Evolutionary conservation across 2,329 filamentous ascomycete genomes (phyloP).

Genomic region (Acrodontium crateriforme): DNA sequence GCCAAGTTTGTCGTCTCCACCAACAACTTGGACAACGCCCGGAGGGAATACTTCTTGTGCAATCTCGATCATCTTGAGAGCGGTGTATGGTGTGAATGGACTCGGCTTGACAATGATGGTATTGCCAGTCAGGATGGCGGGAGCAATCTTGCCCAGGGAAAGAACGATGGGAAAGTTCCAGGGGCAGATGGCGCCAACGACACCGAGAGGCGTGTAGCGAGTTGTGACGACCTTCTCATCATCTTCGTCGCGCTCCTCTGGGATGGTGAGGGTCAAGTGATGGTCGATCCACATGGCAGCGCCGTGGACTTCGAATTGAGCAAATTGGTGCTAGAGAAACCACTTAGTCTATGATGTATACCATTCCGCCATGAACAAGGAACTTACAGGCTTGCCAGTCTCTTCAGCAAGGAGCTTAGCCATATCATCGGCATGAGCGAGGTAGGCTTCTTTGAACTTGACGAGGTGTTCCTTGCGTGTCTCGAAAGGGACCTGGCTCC

Average conservation of each 20-base stretch:
- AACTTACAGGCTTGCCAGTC: constrained; percentile 26
- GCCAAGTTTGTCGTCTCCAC: constrained; percentile 47
- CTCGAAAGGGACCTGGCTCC: constrained; percentile 19
- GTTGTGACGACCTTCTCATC: constrained; percentile 34
- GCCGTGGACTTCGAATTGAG: constrained; percentile 26
- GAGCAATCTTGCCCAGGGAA: constrained; percentile 40
- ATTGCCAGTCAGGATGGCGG: constrained; percentile 39
- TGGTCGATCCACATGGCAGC: constrained; percentile 24
- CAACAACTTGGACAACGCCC: constrained; percentile 48
- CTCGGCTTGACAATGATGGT: constrained; percentile 26
- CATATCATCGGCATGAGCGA: constrained; percentile 22
- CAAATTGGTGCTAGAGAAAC: constrained; percentile 24
- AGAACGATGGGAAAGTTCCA: constrained; percentile 43
- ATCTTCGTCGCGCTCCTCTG: constrained; percentile 29
- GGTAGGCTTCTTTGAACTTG: constrained; percentile 21
- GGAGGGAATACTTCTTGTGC: constrained; percentile 44
- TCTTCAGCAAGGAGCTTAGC: constrained; percentile 22
- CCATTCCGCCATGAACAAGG: not conserved
- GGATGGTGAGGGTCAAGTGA: constrained; percentile 23
- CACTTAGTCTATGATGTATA: constrained; percentile 2
- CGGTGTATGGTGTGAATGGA: constrained; percentile 44
- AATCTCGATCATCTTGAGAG: constrained; percentile 47
- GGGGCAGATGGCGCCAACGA: constrained; percentile 32
- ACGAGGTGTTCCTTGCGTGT: constrained; percentile 23
- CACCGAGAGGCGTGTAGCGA: constrained; percentile 34